Base-by-base conservation (phyloP, 1,139 yeast genomes). In the Yamadazyma epiphylla region DNA sequence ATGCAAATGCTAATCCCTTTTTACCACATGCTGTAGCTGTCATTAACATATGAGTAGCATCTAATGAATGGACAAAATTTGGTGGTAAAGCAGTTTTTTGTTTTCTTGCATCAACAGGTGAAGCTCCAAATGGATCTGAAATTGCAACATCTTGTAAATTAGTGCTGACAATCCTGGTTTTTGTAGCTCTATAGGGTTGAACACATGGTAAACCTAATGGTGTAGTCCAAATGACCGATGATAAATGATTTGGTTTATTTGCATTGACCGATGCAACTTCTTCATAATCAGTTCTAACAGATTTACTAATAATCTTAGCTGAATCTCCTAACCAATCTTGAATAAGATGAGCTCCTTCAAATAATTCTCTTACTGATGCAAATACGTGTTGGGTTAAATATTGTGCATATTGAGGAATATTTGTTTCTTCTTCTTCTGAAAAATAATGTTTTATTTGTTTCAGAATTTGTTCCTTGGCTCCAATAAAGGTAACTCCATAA, bases 1-100 rank as follows among this genome's bases (percentile, higher is more conserved):
- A 81, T 0, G 98, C 96, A 67, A 94, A 91, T n/a, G 78, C 66
- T 32, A 91, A 56, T 0, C 74, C 77, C 4, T 55, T 53, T 27
- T 76, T 69, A n/a, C 82, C 77, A 56, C 96, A 88, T 15, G 77
- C 78, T 28, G 77, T 67, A 0, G 97, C 94, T 8, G 96, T 83
- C 71, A 89, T 65, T 35, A 91, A 67, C 98, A 91, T 91, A 53
- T 91, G 98, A 0, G 96, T 83, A 1, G 98, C 97, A 64, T 91
- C 99, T 41, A 91, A 68, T 0, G 97, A 89, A 53, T 91, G 99
- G 33, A 91, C 86, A 53, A 75, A 91, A 55, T 91, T 91, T 22
- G 99, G 98, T 13, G 99, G 96, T 60, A 91, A 87, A 0, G 96
- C 98, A 22, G 89, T 79, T 43, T 77, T 78, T 55, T 91, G 99